Evolutionary conservation across 805 yeast species (phyloP).

Genomic region (Limtongia smithiae): DNA sequence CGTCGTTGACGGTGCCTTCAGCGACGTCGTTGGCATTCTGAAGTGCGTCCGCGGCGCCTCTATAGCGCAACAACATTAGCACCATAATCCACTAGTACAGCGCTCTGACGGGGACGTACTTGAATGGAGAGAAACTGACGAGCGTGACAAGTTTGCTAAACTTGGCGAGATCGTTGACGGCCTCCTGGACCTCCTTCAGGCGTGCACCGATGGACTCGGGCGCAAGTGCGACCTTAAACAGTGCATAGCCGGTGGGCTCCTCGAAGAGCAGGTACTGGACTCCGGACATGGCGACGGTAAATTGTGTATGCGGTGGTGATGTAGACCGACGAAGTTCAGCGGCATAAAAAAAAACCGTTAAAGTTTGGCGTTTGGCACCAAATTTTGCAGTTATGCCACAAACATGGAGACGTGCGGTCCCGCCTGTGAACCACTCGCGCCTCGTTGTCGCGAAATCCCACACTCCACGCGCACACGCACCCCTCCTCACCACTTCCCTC

Average conservation of each 20-base stretch:
- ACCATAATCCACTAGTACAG: no score
- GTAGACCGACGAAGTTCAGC: no score
- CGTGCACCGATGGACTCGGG: constrained; percentile 93
- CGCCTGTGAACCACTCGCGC: no score
- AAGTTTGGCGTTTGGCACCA: no score
- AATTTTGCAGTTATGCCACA: no score
- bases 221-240: constrained; percentile 88
- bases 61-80: constrained; percentile 1
- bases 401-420: no score
- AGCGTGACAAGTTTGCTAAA: constrained; percentile 91
- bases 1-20: constrained; percentile 88
- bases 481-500: no score
- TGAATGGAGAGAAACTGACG: constrained; percentile 95
- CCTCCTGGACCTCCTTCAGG: constrained; percentile 89
- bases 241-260: constrained; percentile 97
- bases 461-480: no score
- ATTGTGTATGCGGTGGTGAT: no score
- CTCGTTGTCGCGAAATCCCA: no score
- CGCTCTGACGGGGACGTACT: constrained; percentile 35
- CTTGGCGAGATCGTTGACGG: constrained; percentile 76
- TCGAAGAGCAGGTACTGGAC: constrained; percentile 93
- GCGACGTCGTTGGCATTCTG: constrained; percentile 97
- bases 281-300: constrained; percentile 10
- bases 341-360: no score
- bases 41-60: constrained; percentile 97